Evolutionary conservation across 177 flowering plant species (phyloP), one percentile per base, ranked within the genome.

Genomic region (Vitis hybrid): DNA sequence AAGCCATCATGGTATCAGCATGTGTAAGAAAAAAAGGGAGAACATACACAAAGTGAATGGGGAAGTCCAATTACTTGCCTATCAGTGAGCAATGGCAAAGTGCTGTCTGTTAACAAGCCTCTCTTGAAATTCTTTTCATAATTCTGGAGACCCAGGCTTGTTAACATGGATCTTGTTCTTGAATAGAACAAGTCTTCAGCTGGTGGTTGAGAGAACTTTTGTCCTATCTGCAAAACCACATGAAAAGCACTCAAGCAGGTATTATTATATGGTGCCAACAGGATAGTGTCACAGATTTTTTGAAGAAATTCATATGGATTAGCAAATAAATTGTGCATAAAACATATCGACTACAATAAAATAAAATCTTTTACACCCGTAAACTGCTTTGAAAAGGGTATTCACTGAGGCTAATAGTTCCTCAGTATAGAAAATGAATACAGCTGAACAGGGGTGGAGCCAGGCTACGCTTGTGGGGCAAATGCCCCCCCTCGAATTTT

Each of bases 81-180:
- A 69, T 95, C 98, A 19, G 86, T 95, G 48, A 95, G 89, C 77
- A 95, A 76, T 19, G 96, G 97, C 74, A 95, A 79, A 34, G 98
- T 95, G 70, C 30, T 81, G 72, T 95, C 99, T 5, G 93, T 90
- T 58, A 95, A 80, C 79, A 91, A 70, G 69, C 99, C 99, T 77
- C 67, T 88, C 88, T 85, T 91, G 80, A 95, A 95, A 78, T 93
- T 93, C 87, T 84, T 93, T 82, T 93, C 98, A 54, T 91, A 93
- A 45, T 79, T 85, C 75, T 90, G 88, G 18, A 95, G 89, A 69
- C 99, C 99, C 65, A 95, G 98, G 70, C 66, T 81, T 60, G 75
- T 32, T 75, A 95, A 70, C 94, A 93, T 84, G 81, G 78, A 49
- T 79, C 90, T 87, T 19, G 97, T 86, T 77, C 79, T 87, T 17